These are phyloP conservation scores for Arabis hirsuta DNA, from an alignment of 345 rosid genomes.

Conservation along the genomic window DNA sequence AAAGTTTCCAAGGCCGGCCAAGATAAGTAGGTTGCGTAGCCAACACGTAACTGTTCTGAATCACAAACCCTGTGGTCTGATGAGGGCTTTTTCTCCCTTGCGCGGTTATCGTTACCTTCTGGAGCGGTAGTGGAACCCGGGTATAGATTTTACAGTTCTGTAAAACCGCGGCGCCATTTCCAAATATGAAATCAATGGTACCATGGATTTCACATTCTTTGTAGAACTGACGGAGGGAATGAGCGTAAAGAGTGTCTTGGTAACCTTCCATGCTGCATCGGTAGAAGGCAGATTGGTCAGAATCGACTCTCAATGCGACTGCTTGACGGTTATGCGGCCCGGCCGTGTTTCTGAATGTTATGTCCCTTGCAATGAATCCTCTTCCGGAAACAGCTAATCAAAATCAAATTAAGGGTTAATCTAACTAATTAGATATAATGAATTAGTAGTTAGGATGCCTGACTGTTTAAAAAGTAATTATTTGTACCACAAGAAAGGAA, in stretches of 20 bases:
- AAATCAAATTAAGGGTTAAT: conserved; percentile 4
- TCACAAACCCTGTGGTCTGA: conserved; percentile 78
- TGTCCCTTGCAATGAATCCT: conserved; percentile 87
- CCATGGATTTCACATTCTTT: conserved; percentile 81
- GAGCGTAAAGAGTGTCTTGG: conserved; percentile 88
- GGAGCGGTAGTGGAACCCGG: conserved; percentile 68
- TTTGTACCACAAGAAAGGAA: conserved; percentile 22
- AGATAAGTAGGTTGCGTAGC: conserved; percentile 74
- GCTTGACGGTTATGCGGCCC: conserved; percentile 79
- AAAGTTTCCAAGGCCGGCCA: conserved; percentile 91
- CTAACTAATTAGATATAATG: background rate
- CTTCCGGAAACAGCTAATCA: conserved; percentile 82
- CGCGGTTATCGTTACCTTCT: conserved; percentile 79
- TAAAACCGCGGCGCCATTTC: conserved; percentile 78
- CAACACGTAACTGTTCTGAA: conserved; percentile 64
- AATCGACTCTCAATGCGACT: conserved; percentile 75
- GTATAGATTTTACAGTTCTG: conserved; percentile 76
- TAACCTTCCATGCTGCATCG: conserved; percentile 81
- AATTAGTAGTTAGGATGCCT: too few relatives aligned
- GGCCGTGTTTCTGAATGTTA: conserved; percentile 82
- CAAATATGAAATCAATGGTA: conserved; percentile 90
- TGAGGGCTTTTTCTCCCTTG: conserved; percentile 72
- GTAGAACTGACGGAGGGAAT: conserved; percentile 85
- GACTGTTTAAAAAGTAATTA: too few relatives aligned
- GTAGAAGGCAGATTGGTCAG: conserved; percentile 77